Evolutionary conservation across 2,329 filamentous ascomycete genomes (phyloP).

Genomic region (Xylariales sp.): DNA sequence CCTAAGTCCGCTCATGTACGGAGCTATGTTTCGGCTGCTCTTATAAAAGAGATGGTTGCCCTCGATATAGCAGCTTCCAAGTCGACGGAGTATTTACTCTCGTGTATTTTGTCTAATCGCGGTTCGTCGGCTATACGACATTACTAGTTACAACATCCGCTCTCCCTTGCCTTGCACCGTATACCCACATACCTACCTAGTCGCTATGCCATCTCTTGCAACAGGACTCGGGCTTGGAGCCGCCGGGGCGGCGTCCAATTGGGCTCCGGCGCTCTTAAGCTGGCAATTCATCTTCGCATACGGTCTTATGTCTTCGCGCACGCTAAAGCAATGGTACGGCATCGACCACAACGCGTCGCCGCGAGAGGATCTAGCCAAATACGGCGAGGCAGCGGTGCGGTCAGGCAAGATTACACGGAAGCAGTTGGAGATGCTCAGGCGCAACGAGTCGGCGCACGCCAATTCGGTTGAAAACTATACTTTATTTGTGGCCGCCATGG

Average conservation of each 20-base stretch:
- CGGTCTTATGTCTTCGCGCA: slow-evolving; percentile 56
- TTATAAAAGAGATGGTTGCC: slow-evolving; percentile 8
- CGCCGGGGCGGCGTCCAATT: slow-evolving; percentile 34
- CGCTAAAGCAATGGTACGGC: slow-evolving; percentile 55
- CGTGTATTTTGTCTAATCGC: not conserved
- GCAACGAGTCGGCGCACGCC: slow-evolving; percentile 58
- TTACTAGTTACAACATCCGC: not conserved
- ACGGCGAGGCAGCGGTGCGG: slow-evolving; percentile 56
- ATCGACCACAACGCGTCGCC: slow-evolving; percentile 61
- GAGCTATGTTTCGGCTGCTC: not conserved
- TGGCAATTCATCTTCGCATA: slow-evolving; percentile 59
- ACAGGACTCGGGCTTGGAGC: slow-evolving; percentile 46
- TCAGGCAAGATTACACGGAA: slow-evolving; percentile 57
- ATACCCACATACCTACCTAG: not conserved
- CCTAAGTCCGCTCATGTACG: not conserved
- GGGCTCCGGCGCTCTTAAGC: slow-evolving; percentile 50
- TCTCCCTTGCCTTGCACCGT: not conserved
- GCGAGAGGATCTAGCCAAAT: slow-evolving; percentile 58
- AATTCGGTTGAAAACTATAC: slow-evolving; percentile 59
- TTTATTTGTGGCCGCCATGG: slow-evolving; percentile 53
- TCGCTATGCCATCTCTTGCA: slow-evolving; percentile 39
- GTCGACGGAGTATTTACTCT: not conserved
- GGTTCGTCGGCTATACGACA: not conserved
- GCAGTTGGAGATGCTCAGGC: slow-evolving; percentile 56
- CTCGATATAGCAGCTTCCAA: not conserved